phyloP scores from a whole-genome alignment of 257 asterid genomes.

The Solanum lycopersicoides region DNA sequence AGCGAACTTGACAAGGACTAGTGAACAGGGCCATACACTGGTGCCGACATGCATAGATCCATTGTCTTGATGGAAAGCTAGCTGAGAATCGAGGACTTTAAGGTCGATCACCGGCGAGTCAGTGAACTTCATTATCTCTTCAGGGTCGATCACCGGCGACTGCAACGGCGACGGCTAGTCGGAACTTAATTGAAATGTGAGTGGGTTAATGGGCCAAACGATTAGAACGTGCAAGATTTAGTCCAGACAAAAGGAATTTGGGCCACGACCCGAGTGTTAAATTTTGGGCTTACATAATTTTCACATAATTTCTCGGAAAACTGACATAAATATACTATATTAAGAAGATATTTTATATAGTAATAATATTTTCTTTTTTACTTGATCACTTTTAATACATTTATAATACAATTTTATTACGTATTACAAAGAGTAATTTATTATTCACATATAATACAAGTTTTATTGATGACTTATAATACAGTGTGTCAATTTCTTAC shows the following conservation, averaged over 20 bases:
- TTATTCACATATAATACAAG: too few species aligned
- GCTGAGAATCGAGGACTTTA: constrained; percentile 36
- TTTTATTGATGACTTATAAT: too few species aligned
- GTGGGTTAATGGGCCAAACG: neutral
- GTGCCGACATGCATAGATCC: constrained; percentile 97
- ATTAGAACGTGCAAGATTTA: neutral
- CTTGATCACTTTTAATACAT: too few species aligned
- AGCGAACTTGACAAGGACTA: constrained; percentile 80
- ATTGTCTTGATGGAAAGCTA: constrained; percentile 87
- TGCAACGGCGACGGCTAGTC: constrained; percentile 37
- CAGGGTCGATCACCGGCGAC: constrained; percentile 72
- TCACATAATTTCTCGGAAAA: too few species aligned
- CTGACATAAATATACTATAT: too few species aligned
- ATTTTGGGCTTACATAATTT: neutral
- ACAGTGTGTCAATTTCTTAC: too few species aligned
- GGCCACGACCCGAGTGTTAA: neutral
- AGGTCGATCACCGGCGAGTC: constrained; percentile 82
- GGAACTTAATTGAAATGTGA: neutral
- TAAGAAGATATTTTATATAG: too few species aligned
- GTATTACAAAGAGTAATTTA: too few species aligned
- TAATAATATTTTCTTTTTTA: too few species aligned
- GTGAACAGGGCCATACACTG: constrained; percentile 94
- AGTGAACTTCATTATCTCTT: constrained; percentile 61
- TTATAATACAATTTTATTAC: too few species aligned
- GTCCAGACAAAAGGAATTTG: neutral